Conservation (phyloP, 2,329 filamentous ascomycete species). For the Lecanosticta acicola region DNA sequence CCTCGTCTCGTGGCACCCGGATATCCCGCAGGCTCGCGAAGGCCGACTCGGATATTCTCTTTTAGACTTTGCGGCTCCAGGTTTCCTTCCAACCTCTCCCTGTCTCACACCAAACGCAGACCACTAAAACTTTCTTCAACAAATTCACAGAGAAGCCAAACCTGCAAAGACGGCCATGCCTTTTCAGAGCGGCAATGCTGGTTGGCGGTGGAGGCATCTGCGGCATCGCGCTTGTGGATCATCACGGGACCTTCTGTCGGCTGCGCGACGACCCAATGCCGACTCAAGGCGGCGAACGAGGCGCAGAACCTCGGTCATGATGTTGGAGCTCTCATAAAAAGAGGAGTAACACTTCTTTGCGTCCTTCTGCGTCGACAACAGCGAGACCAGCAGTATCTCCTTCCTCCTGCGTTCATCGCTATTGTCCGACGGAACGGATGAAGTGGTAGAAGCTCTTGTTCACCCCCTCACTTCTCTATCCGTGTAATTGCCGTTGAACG, state of each 20-base stretch:
- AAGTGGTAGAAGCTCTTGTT: too few relatives aligned
- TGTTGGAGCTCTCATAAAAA: background rate
- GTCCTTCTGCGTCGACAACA: background rate
- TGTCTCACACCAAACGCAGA: too few relatives aligned
- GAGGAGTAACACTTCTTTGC: background rate
- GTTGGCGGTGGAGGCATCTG: background rate
- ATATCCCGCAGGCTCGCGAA: too few relatives aligned
- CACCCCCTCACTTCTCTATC: too few relatives aligned
- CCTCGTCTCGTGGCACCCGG: too few relatives aligned
- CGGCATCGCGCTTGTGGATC: background rate
- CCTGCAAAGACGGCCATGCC: background rate
- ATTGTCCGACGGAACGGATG: too few relatives aligned
- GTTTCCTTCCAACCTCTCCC: too few relatives aligned
- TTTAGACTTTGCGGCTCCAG: too few relatives aligned
- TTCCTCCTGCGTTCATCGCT: too few relatives aligned
- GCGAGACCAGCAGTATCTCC: slow-evolving; percentile 21
- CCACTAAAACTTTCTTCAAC: too few relatives aligned
- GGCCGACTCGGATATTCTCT: too few relatives aligned
- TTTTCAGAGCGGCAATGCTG: background rate
- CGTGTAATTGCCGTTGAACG: too few relatives aligned
- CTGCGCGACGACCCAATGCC: background rate
- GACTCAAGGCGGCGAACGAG: background rate
- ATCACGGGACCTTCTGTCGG: background rate
- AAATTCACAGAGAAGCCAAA: background rate
- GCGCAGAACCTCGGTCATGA: background rate